Percentiles rank a stretch among this genome's conserved stretches.
These are phyloP conservation scores for Phytophthora sojae DNA, from an alignment of 352 stramenopile species.

Conservation along the genomic window DNA sequence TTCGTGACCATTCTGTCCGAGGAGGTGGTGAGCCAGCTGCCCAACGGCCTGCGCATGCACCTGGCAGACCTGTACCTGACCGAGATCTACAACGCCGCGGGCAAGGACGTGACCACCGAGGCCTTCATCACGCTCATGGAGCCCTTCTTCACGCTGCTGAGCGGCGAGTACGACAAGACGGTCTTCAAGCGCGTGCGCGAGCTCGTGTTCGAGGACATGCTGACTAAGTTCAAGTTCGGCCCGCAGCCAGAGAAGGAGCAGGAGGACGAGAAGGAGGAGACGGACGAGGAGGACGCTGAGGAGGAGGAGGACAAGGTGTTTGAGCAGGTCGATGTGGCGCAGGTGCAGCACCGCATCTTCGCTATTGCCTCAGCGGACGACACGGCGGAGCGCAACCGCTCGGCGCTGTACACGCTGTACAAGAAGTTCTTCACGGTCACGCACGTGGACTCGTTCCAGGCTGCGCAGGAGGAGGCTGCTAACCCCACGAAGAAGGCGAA, in stretches of 20 bases:
- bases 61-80: conserved; percentile 77
- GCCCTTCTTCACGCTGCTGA: conserved; percentile 84
- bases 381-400: conserved; percentile 82
- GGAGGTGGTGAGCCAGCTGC: conserved; percentile 79
- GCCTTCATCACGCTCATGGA: conserved; percentile 79
- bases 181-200: conserved; percentile 85
- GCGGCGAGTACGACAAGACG: conserved; percentile 80
- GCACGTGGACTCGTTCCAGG: conserved; percentile 82
- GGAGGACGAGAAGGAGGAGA: conserved; percentile 48
- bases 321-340: conserved; percentile 60
- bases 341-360: conserved; percentile 86
- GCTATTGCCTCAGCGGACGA: conserved; percentile 76
- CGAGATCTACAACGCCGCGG: conserved; percentile 67
- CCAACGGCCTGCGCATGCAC: conserved; percentile 85
- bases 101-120: conserved; percentile 58
- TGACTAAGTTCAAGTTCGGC: conserved; percentile 77
- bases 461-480: conserved; percentile 44
- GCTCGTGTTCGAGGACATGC: conserved; percentile 76
- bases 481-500: conserved; percentile 40
- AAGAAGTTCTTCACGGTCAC: conserved; percentile 74
- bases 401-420: conserved; percentile 82
- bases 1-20: conserved; percentile 73
- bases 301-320: conserved; percentile 67
- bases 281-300: conserved; percentile 59
- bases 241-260: conserved; percentile 45